Evolutionary conservation across 2,329 filamentous ascomycete genomes (phyloP).

Genomic region (Fusarium guadeloupense): DNA sequence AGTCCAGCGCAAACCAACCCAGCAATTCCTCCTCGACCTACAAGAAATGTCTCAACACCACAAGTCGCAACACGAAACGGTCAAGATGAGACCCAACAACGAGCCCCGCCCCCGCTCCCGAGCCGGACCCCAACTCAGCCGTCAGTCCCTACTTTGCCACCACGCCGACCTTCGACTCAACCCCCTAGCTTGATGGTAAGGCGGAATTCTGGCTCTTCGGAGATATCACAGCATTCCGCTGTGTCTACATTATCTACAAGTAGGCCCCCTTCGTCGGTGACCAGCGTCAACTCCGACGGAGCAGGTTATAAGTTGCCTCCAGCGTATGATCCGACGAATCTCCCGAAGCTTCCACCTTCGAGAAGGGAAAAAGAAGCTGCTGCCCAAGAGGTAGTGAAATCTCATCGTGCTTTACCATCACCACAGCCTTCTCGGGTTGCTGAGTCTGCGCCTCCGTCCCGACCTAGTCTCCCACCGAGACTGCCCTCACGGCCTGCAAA

Average conservation of each 20-base stretch:
- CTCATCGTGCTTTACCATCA: conserved; percentile 30
- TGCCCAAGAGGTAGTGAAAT: conserved; percentile 40
- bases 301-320: conserved; percentile 63
- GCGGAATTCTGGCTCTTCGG: conserved; percentile 67
- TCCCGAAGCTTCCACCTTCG: conserved; percentile 66
- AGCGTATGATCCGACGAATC: conserved; percentile 62
- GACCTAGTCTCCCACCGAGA: conserved; percentile 59
- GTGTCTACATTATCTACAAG: conserved; percentile 63
- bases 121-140: conserved; percentile 44
- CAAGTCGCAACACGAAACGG: conserved; percentile 10
- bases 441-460: conserved; percentile 43
- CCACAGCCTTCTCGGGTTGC: conserved; percentile 36
- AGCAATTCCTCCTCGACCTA: conserved; percentile 34
- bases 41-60: conserved; percentile 21
- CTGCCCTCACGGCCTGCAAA: conserved; percentile 60
- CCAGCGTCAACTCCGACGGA: conserved; percentile 58
- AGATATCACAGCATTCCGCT: conserved; percentile 63
- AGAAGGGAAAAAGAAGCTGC: conserved; percentile 60
- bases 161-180: conserved; percentile 59
- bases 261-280: conserved; percentile 56
- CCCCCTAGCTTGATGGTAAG: conserved; percentile 52
- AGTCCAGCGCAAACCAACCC: conserved; percentile 35
- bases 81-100: conserved; percentile 27
- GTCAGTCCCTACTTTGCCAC: conserved; percentile 59
- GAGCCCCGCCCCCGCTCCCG: conserved; percentile 50